Evolutionary conservation across 352 stramenopile species (phyloP).

Genomic region (Pythium sp.): DNA sequence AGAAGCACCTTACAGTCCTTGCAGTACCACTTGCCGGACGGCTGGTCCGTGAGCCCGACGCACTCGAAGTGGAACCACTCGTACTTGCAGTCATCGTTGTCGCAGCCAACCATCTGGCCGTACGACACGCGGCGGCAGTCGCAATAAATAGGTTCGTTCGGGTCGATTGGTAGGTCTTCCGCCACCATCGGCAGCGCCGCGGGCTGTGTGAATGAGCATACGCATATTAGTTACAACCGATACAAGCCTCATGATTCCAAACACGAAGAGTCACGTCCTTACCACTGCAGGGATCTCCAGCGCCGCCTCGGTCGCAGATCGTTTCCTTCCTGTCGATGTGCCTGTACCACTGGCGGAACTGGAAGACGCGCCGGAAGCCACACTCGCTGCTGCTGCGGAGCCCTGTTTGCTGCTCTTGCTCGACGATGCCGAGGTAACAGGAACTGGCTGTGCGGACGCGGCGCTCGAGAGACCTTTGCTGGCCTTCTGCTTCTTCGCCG

Average conservation of each 20-base stretch:
- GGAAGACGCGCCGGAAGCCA: not conserved
- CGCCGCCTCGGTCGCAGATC: constrained; percentile 32
- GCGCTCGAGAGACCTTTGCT: constrained; percentile 16
- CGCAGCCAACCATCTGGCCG: constrained; percentile 90
- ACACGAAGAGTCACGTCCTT: not conserved
- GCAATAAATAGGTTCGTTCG: constrained; percentile 88
- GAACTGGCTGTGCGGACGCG: not conserved
- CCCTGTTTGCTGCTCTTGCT: constrained; percentile 20
- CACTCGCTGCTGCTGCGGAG: not conserved
- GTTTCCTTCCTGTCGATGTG: constrained; percentile 39
- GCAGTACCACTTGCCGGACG: constrained; percentile 82
- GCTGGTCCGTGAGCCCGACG: constrained; percentile 83
- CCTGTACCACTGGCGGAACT: constrained; percentile 13
- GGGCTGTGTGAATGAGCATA: constrained; percentile 11
- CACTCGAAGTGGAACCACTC: constrained; percentile 92
- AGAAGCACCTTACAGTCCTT: constrained; percentile 71
- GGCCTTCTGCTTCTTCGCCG: constrained; percentile 50
- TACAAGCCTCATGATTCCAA: not conserved
- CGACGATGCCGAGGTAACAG: not conserved
- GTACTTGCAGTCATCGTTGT: constrained; percentile 93
- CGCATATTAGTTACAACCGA: not conserved
- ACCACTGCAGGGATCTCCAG: constrained; percentile 33
- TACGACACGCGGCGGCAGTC: constrained; percentile 85
- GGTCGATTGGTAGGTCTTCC: constrained; percentile 82
- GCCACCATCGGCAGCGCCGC: constrained; percentile 38